Percentiles rank a stretch among this genome's conserved stretches.
phyloP scores from a whole-genome alignment of 768 basidiomycete genomes.

The Russula earlei region DNA sequence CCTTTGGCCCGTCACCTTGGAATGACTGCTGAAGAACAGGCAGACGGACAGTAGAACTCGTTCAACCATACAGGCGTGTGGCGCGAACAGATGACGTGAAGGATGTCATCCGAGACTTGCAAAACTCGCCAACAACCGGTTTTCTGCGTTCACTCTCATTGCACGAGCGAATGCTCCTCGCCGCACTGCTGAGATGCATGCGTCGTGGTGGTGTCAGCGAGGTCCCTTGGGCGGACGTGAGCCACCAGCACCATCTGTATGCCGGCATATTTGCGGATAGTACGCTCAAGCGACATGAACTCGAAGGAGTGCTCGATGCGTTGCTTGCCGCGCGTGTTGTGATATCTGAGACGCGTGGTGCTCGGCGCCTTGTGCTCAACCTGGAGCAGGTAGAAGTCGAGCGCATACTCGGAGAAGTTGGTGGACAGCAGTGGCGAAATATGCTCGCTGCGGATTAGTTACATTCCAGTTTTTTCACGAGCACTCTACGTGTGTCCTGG shows the following conservation, averaged over 20 bases:
- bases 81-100: constrained; percentile 66
- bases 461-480: neutral
- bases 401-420: constrained; percentile 73
- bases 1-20: neutral
- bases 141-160: constrained; percentile 76
- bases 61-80: constrained; percentile 38
- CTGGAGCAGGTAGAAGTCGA: constrained; percentile 80
- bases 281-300: constrained; percentile 54
- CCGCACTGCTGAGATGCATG: constrained; percentile 71
- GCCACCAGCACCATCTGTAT: constrained; percentile 67
- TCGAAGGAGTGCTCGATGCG: constrained; percentile 62
- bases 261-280: constrained; percentile 50
- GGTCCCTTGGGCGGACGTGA: constrained; percentile 77
- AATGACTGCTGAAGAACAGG: neutral
- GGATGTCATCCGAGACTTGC: constrained; percentile 75
- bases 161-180: constrained; percentile 84
- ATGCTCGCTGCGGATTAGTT: constrained; percentile 26
- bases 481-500: neutral
- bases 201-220: constrained; percentile 80
- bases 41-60: constrained; percentile 79
- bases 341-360: constrained; percentile 56
- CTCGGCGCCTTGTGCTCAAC: constrained; percentile 71
- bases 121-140: constrained; percentile 82
- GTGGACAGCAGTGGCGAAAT: constrained; percentile 59
- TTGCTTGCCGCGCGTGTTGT: constrained; percentile 71